Percentiles rank a stretch among this genome's conserved stretches.
Conservation (phyloP, 2,329 filamentous ascomycete genomes). For the Claviceps lovelessii region DNA sequence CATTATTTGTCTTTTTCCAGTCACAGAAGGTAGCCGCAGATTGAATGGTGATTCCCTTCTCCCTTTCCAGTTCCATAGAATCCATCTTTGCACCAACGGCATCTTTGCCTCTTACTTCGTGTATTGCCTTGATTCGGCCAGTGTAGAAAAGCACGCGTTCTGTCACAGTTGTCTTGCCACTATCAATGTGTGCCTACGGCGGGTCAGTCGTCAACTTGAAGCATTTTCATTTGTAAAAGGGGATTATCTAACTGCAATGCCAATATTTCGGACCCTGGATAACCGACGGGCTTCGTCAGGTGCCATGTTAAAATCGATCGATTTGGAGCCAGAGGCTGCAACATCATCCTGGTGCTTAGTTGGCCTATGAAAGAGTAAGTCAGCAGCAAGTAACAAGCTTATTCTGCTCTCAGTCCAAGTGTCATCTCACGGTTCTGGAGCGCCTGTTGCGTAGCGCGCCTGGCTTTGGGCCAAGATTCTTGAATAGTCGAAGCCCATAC, state of each 20-base stretch:
- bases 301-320: conserved; percentile 64
- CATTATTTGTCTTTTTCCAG: conserved; percentile 77
- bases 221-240: not conserved
- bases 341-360: too few relatives aligned
- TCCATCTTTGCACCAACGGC: conserved; percentile 98
- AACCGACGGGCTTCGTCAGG: conserved; percentile 66
- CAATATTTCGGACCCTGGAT: conserved; percentile 82
- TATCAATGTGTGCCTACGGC: conserved; percentile 82
- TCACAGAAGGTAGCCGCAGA: conserved; percentile 96
- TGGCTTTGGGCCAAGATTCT: conserved; percentile 20
- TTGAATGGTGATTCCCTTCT: conserved; percentile 98
- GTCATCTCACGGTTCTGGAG: conserved; percentile 27
- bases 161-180: conserved; percentile 91
- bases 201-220: conserved; percentile 11
- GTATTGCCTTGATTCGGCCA: conserved; percentile 88
- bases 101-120: conserved; percentile 92
- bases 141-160: conserved; percentile 98
- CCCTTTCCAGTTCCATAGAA: conserved; percentile 95
- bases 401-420: not conserved
- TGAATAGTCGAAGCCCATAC: not conserved
- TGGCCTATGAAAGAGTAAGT: conserved; percentile 14
- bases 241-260: conserved; percentile 61
- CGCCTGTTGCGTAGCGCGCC: conserved; percentile 17
- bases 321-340: conserved; percentile 34
- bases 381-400: not conserved